These are phyloP conservation scores for Penicillium parvum DNA, from an alignment of 495 filamentous ascomycete species.

Conservation along the genomic window DNA sequence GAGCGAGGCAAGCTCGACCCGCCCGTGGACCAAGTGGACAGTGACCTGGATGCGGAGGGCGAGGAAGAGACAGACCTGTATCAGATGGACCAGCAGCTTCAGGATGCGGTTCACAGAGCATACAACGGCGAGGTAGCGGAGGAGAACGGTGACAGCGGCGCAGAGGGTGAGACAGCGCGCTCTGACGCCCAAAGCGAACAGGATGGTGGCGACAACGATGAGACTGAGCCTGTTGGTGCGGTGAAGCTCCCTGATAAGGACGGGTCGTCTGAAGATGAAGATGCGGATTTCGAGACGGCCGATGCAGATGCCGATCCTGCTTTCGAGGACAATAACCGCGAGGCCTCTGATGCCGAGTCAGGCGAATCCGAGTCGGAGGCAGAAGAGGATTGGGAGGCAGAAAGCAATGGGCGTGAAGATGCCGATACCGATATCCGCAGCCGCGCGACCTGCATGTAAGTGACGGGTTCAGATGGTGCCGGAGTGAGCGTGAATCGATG, in stretches of 20 bases:
- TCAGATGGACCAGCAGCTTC: slow-evolving; percentile 42
- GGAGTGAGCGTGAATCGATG: slow-evolving; percentile 2
- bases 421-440: slow-evolving; percentile 59
- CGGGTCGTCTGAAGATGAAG: slow-evolving; percentile 40
- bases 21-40: slow-evolving; percentile 37
- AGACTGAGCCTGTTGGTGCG: slow-evolving; percentile 64
- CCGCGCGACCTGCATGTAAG: slow-evolving; percentile 64
- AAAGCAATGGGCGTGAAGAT: slow-evolving; percentile 60
- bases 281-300: slow-evolving; percentile 28
- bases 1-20: slow-evolving; percentile 33
- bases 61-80: slow-evolving; percentile 48
- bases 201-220: slow-evolving; percentile 43
- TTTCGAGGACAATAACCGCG: slow-evolving; percentile 39
- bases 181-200: slow-evolving; percentile 25
- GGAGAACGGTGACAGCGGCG: slow-evolving; percentile 34
- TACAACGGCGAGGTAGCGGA: slow-evolving; percentile 48
- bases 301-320: slow-evolving; percentile 44
- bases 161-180: slow-evolving; percentile 29
- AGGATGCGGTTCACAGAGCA: slow-evolving; percentile 52
- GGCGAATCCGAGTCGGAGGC: slow-evolving; percentile 64
- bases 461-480: slow-evolving; percentile 19
- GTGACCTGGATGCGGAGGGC: slow-evolving; percentile 52
- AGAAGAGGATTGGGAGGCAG: slow-evolving; percentile 63
- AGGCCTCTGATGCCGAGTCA: slow-evolving; percentile 50
- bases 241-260: slow-evolving; percentile 64